Evolutionary conservation across 169 alveolate species (phyloP), one percentile per base, ranked within the genome.

Genomic region (Perkinsus olseni): DNA sequence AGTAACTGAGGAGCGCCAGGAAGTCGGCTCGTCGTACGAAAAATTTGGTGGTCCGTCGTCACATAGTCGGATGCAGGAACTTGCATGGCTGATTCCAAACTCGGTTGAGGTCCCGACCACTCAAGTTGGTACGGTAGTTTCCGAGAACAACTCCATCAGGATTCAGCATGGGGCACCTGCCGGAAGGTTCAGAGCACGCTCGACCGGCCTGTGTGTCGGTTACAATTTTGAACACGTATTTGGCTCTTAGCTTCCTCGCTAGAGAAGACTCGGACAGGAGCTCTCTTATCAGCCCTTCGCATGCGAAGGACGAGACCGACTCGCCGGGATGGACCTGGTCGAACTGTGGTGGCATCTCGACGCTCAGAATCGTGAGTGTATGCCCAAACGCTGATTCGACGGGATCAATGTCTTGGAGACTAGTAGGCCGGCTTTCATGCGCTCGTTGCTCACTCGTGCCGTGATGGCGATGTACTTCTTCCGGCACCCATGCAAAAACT

Each of bases 141-240:
- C 99, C 99, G 50, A 95, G 95, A 21, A 98, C 95, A 1, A 97
- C 98, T 8, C 99, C 99, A 94, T 98, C 99, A 0, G 97, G 97
- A 92, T 98, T 98, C 62, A 96, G 94, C 98, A 98, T 98, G 0
- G 99, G n/a, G 99, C 4, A 98, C 94, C 38, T 97, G 96, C 93
- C 6, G 17, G 62, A 45, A 17, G 24, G 24, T 17, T 45, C 24
- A 6, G 17, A 45, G 17, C 62, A 45, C 62, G 62, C 82, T 62
- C 31, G 37, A 24, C 82, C 82, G 17, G 34, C 1, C 11, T 6
- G 50, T 11, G 50, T 3, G 50, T 6, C 50, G 13, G 82, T 0
- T 62, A 62, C 82, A 62, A 62, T 62, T 62, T 96, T 95, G 93
- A 98, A 97, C 20, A 96, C 96, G 94, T 95, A 96, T 36, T 97